phyloP scores from a whole-genome alignment of 768 basidiomycete species.

The Pulveroboletus frians region DNA sequence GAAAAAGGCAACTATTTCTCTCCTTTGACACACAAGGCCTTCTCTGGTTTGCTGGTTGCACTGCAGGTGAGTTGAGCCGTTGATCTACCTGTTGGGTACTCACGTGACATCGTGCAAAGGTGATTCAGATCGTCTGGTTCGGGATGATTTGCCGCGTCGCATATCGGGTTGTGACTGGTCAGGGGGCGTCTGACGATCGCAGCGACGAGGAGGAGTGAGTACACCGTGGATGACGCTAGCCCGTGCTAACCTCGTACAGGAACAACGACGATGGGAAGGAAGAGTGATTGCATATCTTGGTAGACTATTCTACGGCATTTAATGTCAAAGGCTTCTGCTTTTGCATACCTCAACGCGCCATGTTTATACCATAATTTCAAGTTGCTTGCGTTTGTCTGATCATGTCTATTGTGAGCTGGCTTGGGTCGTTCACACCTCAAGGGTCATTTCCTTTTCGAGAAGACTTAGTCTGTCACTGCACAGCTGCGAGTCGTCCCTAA shows the following conservation, averaged over 20 bases:
- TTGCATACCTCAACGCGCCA: conserved; percentile 25
- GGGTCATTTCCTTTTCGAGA: conserved; percentile 27
- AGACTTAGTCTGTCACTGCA: conserved; percentile 6
- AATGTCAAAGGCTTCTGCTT: conserved; percentile 19
- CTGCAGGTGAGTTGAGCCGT: conserved; percentile 48
- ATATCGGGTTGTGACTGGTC: conserved; percentile 69
- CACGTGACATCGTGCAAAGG: conserved; percentile 33
- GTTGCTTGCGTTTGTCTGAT: conserved; percentile 1
- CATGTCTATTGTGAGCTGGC: not conserved
- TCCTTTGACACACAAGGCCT: conserved; percentile 38
- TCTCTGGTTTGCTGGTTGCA: conserved; percentile 49
- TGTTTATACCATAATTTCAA: conserved; percentile 28
- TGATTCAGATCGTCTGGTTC: conserved; percentile 83
- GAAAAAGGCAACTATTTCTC: conserved; percentile 54
- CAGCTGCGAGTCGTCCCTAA: conserved; percentile 7
- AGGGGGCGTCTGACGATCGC: conserved; percentile 75
- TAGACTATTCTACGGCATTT: conserved; percentile 25
- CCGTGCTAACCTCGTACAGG: conserved; percentile 16
- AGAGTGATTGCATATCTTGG: conserved; percentile 19
- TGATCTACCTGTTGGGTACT: not conserved
- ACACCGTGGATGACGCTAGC: not conserved
- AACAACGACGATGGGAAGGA: conserved; percentile 20
- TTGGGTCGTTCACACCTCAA: not conserved
- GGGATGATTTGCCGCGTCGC: conserved; percentile 78
- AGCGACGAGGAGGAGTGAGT: conserved; percentile 78